Percentiles rank a stretch among this genome's conserved stretches.
These are phyloP conservation scores for Brasenia schreberi DNA, from an alignment of 164 flowering plant species.

Conservation along the genomic window DNA sequence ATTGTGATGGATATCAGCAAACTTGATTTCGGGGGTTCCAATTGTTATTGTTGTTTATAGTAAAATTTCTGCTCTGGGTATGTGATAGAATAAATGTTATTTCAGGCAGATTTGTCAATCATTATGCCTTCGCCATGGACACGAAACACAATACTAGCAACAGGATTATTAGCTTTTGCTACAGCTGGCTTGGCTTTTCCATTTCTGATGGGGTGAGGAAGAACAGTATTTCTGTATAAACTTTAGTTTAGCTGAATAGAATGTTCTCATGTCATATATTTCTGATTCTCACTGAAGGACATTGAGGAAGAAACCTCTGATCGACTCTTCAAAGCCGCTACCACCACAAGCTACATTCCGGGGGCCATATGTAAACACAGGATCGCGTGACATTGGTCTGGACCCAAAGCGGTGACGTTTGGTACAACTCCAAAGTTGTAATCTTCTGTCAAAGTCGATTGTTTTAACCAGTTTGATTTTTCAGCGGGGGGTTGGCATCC, in stretches of 20 bases:
- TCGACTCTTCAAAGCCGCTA: conserved; percentile 80
- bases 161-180: conserved; percentile 74
- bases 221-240: neutral
- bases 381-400: conserved; percentile 91
- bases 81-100: too few species aligned
- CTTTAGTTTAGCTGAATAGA: neutral
- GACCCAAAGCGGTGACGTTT: conserved; percentile 16
- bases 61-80: too few species aligned
- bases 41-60: too few species aligned
- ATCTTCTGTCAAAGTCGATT: too few species aligned
- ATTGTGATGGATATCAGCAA: too few species aligned
- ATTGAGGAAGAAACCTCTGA: conserved; percentile 44
- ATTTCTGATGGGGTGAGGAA: conserved; percentile 72
- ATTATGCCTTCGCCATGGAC: conserved; percentile 10
- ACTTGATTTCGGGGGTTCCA: too few species aligned
- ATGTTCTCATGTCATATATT: neutral
- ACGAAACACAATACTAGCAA: conserved; percentile 55
- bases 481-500: too few species aligned
- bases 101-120: neutral
- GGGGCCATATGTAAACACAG: conserved; percentile 92
- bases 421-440: too few species aligned
- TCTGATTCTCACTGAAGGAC: conserved; percentile 28
- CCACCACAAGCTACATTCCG: conserved; percentile 94
- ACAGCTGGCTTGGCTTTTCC: conserved; percentile 85
- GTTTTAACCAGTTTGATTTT: too few species aligned